Evolutionary conservation across 2,329 filamentous ascomycete species (phyloP).

Genomic region (Ophiostoma pallidulum): DNA sequence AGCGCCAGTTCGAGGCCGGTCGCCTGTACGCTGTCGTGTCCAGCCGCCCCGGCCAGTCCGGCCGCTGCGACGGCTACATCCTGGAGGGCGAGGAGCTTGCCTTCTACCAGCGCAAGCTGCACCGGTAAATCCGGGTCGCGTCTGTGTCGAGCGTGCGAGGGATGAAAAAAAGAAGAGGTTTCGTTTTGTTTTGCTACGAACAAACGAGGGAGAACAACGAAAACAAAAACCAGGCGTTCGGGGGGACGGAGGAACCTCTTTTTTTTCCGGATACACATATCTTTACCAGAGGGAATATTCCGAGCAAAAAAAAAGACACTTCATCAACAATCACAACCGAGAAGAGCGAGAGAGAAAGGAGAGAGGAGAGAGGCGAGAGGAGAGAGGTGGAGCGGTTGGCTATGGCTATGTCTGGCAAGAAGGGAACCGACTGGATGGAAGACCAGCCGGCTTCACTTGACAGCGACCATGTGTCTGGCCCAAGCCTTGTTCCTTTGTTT

Average conservation of each 20-base stretch:
- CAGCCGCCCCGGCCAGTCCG: constrained; percentile 92
- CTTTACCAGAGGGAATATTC: background rate
- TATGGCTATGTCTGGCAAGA: too few species aligned
- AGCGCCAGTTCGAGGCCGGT: constrained; percentile 99
- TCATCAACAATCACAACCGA: constrained; percentile 2
- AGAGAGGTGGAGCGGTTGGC: background rate
- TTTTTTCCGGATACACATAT: constrained; percentile 3
- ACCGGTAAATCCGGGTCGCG: constrained; percentile 64
- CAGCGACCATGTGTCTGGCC: background rate
- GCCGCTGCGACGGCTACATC: constrained; percentile 93
- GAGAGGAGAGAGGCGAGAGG: background rate
- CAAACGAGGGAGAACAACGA: background rate
- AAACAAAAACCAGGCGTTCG: constrained; percentile 10
- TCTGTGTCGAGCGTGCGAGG: background rate
- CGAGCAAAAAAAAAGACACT: background rate
- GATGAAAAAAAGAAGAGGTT: background rate
- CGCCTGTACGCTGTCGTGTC: constrained; percentile 90
- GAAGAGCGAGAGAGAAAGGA: background rate
- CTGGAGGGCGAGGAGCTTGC: constrained; percentile 98
- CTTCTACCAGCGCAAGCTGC: constrained; percentile 99
- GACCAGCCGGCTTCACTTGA: background rate
- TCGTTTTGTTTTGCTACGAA: background rate
- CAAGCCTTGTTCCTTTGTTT: background rate
- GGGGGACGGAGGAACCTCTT: constrained; percentile 3
- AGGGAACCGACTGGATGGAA: background rate